Conservation (phyloP, 2,329 filamentous ascomycete genomes). For the Sarocladiaceae sp. region DNA sequence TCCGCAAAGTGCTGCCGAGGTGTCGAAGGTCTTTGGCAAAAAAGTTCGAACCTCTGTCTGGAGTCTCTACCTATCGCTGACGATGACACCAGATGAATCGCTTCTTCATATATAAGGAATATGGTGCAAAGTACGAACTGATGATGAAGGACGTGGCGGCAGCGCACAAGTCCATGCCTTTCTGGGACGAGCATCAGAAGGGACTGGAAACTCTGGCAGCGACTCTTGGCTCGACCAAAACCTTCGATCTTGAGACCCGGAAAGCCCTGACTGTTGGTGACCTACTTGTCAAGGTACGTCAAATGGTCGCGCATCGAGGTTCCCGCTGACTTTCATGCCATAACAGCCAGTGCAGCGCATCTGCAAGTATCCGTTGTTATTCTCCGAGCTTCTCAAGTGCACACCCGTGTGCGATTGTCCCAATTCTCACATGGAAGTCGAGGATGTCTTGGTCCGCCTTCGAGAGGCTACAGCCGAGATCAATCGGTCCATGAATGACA, state of each 20-base stretch:
- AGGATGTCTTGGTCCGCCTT: conserved; percentile 64
- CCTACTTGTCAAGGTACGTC: conserved; percentile 74
- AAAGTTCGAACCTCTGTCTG: too few relatives aligned
- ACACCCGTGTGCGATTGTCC: conserved; percentile 84
- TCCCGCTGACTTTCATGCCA: not conserved
- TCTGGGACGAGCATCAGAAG: conserved; percentile 75
- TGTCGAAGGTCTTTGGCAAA: conserved; percentile 53
- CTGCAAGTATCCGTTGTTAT: conserved; percentile 84
- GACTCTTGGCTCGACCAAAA: conserved; percentile 64
- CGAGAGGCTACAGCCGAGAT: conserved; percentile 72
- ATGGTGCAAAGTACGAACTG: conserved; percentile 81
- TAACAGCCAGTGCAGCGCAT: conserved; percentile 81
- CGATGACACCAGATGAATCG: conserved; percentile 56
- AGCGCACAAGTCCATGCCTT: conserved; percentile 59
- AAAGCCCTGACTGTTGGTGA: conserved; percentile 80
- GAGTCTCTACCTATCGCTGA: conserved; percentile 9
- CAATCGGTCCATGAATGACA: conserved; percentile 77
- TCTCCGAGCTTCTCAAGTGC: conserved; percentile 73
- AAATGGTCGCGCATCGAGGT: not conserved
- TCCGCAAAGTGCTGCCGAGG: conserved; percentile 52
- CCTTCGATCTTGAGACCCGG: conserved; percentile 53
- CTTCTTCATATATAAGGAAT: conserved; percentile 87
- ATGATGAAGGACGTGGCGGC: conserved; percentile 72
- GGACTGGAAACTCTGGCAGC: conserved; percentile 79
- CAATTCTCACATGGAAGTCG: conserved; percentile 71